Evolutionary conservation across 2,329 filamentous ascomycete species (phyloP).

Genomic region (Fusarium tuaranense): DNA sequence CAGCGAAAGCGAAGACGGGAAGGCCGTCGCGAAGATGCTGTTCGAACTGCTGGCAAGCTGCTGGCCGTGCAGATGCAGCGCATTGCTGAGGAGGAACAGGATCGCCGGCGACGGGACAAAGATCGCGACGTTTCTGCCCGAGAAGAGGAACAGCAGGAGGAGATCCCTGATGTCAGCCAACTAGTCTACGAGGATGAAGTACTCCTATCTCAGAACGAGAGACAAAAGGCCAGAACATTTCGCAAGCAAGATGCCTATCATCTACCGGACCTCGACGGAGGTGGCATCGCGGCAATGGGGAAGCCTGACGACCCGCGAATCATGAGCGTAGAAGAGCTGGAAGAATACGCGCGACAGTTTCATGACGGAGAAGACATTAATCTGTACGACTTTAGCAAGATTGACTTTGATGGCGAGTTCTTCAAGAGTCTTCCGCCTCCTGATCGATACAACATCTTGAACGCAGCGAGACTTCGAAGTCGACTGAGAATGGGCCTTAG

Average conservation of each 20-base stretch:
- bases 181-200: conserved; percentile 93
- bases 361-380: conserved; percentile 91
- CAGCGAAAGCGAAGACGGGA: conserved; percentile 83
- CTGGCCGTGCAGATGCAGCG: conserved; percentile 95
- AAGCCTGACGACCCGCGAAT: conserved; percentile 92
- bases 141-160: conserved; percentile 68
- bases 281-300: conserved; percentile 85
- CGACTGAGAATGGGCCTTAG: conserved; percentile 94
- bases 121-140: conserved; percentile 57
- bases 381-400: conserved; percentile 97
- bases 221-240: conserved; percentile 80
- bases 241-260: conserved; percentile 96
- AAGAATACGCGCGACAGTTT: conserved; percentile 94
- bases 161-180: conserved; percentile 73
- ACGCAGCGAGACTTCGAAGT: conserved; percentile 89
- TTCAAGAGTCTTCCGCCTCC: conserved; percentile 90
- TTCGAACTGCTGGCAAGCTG: conserved; percentile 89
- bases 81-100: conserved; percentile 85
- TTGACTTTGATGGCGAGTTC: conserved; percentile 96
- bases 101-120: conserved; percentile 66
- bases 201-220: conserved; percentile 82
- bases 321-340: conserved; percentile 94
- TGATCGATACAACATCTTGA: conserved; percentile 97
- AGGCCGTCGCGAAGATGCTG: conserved; percentile 91
- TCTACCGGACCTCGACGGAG: conserved; percentile 84